Evolutionary conservation across 768 basidiomycete species (phyloP), one percentile per base, ranked within the genome.

Genomic region (Lepiota venenata): DNA sequence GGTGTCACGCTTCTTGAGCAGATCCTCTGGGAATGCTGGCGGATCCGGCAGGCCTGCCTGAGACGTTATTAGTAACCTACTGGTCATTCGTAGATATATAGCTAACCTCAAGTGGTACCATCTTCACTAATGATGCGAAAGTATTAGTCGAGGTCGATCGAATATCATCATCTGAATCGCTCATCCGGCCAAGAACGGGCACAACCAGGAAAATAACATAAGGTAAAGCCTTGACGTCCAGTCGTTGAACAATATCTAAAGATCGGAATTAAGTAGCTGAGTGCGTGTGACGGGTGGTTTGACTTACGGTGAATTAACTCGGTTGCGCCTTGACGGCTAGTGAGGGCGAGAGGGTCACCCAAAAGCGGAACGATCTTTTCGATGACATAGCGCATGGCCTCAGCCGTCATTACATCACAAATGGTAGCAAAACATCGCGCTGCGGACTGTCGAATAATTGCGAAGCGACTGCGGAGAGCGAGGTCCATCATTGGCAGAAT

Each of bases 41-140:
- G 97, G 96, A 65, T 98, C 94, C 11, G 97, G 97, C n/a, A 98
- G 74, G 53, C 96, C 97, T 61, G 93, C 92, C 93, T 97, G 57
- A 27, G 53, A 32, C 29, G 3, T 21, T 3, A 38, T 22, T 42
- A 57, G 41, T 39, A 25, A 25, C 15, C 5, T 45, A 38, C 18
- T 5, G 21, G 46, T 18, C 5, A 25, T 27, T 41, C 18, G 39
- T 15, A 43, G 11, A 3, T 12, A 38, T n/a, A 14, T 4, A 18
- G 61, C 77, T 56, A 57, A 93, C 94, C 81, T 98, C 97, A 0
- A 99, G 77, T 4, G 97, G 97, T 11, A 98, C 93, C 89, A 99
- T 96, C 75, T 98, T 98, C 58, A 99, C 92, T 15, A 99, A 73
- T 0, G 93, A 90, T 0, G 97, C 97, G 64, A 99, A 99, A 0